A percentile compares a stretch with the other conserved stretches of the same genome.
Conservation (phyloP, 2,329 filamentous ascomycete genomes). For the Laburnicola sp. region DNA sequence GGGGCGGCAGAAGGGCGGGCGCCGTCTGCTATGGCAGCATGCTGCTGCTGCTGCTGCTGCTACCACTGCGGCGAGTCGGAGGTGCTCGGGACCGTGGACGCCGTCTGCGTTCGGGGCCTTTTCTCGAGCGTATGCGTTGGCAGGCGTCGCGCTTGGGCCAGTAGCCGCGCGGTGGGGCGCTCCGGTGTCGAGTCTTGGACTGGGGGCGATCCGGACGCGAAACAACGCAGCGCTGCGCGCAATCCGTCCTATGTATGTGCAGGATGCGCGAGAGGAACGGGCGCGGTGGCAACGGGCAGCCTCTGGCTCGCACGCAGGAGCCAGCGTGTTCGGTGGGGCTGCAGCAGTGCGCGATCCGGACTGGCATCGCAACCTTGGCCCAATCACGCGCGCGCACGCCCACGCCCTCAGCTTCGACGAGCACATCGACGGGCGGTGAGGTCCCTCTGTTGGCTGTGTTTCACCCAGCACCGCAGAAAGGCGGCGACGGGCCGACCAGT, state of each 20-base stretch:
- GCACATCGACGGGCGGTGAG: background rate
- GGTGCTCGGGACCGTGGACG: background rate
- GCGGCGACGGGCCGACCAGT: conserved; percentile 17
- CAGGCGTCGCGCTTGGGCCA: conserved; percentile 15
- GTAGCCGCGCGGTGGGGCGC: background rate
- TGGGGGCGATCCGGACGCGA: background rate
- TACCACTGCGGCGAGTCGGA: no score
- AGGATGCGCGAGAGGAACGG: background rate
- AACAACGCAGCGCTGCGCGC: conserved; percentile 5
- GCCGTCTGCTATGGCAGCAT: conserved; percentile 27
- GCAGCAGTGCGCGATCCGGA: conserved; percentile 4
- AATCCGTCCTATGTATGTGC: no score
- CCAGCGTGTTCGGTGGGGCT: conserved; percentile 7
- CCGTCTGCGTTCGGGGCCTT: background rate
- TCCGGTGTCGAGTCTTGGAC: no score
- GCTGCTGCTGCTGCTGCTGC: no score
- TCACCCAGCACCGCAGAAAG: conserved; percentile 13
- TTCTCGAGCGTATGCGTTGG: conserved; percentile 22
- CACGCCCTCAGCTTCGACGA: background rate
- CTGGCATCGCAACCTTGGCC: conserved; percentile 7
- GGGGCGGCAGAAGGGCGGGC: conserved; percentile 10
- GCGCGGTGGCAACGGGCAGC: conserved; percentile 2
- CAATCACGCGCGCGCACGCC: conserved; percentile 21
- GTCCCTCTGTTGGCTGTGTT: conserved; percentile 17
- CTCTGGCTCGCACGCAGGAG: background rate